Evolutionary conservation across 2,329 filamentous ascomycete genomes (phyloP).

Genomic region (Aureobasidium sp.): DNA sequence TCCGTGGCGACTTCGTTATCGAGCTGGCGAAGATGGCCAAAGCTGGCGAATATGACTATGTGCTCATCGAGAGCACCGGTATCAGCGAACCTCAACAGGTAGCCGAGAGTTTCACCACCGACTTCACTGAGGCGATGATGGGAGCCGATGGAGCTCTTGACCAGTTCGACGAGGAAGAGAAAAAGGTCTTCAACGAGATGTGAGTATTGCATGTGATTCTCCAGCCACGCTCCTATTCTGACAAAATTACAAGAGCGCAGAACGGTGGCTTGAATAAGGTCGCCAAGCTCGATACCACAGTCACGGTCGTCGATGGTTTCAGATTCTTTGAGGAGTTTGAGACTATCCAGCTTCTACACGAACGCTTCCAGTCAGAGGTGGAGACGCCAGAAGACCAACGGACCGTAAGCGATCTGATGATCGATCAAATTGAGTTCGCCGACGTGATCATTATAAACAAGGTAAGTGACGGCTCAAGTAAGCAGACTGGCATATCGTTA

Average conservation of each 20-base stretch:
- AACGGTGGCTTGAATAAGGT: slow-evolving; percentile 58
- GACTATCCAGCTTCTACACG: slow-evolving; percentile 58
- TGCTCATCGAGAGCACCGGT: slow-evolving; percentile 62
- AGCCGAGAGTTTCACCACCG: slow-evolving; percentile 60
- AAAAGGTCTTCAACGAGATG: slow-evolving; percentile 39
- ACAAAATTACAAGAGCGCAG: slow-evolving; percentile 30
- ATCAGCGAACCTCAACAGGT: slow-evolving; percentile 68
- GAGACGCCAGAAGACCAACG: slow-evolving; percentile 60
- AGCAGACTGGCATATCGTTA: not conserved
- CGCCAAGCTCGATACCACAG: slow-evolving; percentile 59
- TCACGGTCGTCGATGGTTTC: slow-evolving; percentile 65
- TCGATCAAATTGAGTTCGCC: slow-evolving; percentile 70
- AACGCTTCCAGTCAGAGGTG: slow-evolving; percentile 50
- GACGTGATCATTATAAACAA: slow-evolving; percentile 68
- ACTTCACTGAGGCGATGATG: slow-evolving; percentile 33
- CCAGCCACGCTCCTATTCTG: not conserved
- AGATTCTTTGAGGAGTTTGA: slow-evolving; percentile 65
- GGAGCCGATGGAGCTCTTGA: slow-evolving; percentile 22
- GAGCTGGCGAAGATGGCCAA: slow-evolving; percentile 58
- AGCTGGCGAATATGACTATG: slow-evolving; percentile 58
- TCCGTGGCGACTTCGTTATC: slow-evolving; percentile 61
- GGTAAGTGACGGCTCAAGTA: slow-evolving; percentile 14
- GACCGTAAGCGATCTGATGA: slow-evolving; percentile 66
- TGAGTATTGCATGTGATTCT: slow-evolving; percentile 21
- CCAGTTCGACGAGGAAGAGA: slow-evolving; percentile 34